Base-by-base conservation (phyloP, 2,329 filamentous ascomycete species). In the Allantophomopsis cytisporea region DNA sequence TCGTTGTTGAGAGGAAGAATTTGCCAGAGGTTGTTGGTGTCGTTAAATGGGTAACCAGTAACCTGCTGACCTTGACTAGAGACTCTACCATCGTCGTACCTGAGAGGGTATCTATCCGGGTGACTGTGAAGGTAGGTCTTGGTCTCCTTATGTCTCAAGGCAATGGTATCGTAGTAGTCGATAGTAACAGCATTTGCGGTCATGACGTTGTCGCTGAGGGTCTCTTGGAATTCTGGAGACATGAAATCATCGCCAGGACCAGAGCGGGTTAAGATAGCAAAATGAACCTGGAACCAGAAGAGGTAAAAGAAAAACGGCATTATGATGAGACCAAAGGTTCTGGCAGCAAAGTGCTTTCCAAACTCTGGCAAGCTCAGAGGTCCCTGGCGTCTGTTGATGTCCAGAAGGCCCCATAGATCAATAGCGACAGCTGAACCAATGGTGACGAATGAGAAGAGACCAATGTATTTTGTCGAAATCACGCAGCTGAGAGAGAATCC, bases 231-330 rank as follows among this genome's bases (percentile, higher is more conserved):
- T 55, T 91, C 86, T 2, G 91, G 91, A 4, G 83, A 87, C 91
- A 98, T 98, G 65, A 98, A 98, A 55, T 96, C 89, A 56, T 98
- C 91, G 39, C 91, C 91, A 35, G 91, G 89, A 30, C 91, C 91
- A 39, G 91, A 96, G 43, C 80, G 74, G 48, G 66, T 81, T 45
- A 98, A 71, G 52, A 98, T 85, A 35, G 85, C 72, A 60, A 98
- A 98, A 65, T 98, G 91, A 21, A 98, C 88, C 70, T 98, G 91
- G 79, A 98, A 98, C 91, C 91, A 98, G 71, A 98, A 96, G 36
- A 98, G 75, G 62, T 98, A 98, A 63, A 98, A 93, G 54, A 96
- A 69, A 69, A 98, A 95, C 12, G 91, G 91, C 49, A 96, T 75
- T 49, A 94, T 59, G 51, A 96, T 85, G 41, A 98, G 69, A 12